These are phyloP conservation scores for Penicillium hordei DNA, from an alignment of 2,329 filamentous ascomycete genomes.

Conservation along the genomic window DNA sequence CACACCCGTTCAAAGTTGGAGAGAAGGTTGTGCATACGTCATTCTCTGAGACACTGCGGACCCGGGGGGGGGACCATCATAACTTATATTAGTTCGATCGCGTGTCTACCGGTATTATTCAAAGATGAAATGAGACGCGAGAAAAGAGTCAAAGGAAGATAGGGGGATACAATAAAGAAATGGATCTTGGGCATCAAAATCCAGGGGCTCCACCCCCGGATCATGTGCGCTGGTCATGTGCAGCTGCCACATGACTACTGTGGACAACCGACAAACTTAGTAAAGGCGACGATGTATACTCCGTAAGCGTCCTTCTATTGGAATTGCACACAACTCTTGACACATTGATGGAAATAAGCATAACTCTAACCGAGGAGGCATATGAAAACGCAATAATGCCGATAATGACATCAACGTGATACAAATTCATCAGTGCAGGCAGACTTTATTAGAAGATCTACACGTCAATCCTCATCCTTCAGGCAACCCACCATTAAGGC, in stretches of 20 bases:
- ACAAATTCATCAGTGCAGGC: background rate
- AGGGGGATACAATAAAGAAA: background rate
- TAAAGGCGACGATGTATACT: background rate
- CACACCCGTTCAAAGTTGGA: background rate
- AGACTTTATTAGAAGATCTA: background rate
- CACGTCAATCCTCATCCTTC: background rate
- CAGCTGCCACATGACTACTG: constrained; percentile 16
- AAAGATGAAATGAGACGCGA: background rate
- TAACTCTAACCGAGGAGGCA: background rate
- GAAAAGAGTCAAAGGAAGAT: background rate
- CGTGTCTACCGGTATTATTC: background rate
- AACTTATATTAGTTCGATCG: background rate
- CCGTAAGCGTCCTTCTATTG: background rate
- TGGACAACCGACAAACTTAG: background rate
- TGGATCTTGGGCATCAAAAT: background rate
- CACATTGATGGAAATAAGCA: background rate
- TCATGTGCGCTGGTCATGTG: constrained; percentile 19
- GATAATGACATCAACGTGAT: constrained; percentile 13
- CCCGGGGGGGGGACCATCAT: background rate
- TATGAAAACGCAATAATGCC: background rate
- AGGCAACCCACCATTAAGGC: background rate
- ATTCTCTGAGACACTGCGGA: constrained; percentile 2
- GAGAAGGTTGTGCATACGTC: constrained; percentile 9
- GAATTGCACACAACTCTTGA: background rate
- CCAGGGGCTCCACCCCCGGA: constrained; percentile 10